These are phyloP conservation scores for Ananas comosus DNA, from an alignment of 176 grass and related monocot genomes.

Conservation along the genomic window DNA sequence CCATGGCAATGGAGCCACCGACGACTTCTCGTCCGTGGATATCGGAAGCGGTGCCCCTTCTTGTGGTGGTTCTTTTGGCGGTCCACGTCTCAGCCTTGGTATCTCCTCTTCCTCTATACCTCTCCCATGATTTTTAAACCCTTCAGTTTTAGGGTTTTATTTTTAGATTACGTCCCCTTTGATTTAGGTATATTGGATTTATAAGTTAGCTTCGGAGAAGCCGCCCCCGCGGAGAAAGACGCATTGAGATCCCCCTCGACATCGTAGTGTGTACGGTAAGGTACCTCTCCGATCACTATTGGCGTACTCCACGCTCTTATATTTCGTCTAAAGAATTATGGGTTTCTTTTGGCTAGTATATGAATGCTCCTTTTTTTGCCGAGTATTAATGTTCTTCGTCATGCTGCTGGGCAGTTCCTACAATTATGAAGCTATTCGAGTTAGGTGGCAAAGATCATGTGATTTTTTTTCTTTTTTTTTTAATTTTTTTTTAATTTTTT, in stretches of 20 bases:
- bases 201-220: constrained; percentile 42
- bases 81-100: constrained; percentile 37
- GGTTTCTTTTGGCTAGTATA: no score
- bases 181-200: constrained; percentile 52
- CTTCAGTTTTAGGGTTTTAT: background rate
- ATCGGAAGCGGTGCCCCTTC: constrained; percentile 31
- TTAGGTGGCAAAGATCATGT: no score
- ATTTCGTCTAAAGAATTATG: no score
- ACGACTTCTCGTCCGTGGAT: background rate
- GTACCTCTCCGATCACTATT: no score
- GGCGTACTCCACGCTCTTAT: no score
- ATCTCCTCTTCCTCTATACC: background rate
- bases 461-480: no score
- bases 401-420: no score
- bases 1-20: background rate
- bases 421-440: no score
- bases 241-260: constrained; percentile 19
- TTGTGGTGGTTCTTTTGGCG: constrained; percentile 30
- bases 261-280: no score
- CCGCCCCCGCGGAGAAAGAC: constrained; percentile 36
- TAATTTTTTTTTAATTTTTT: no score
- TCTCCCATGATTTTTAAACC: background rate
- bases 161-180: background rate
- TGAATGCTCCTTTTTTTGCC: no score
- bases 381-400: no score